Evolutionary conservation across 1,284 basidiomycete genomes (phyloP), one percentile per base, ranked within the genome.

Genomic region (Heterobasidion occidentale): DNA sequence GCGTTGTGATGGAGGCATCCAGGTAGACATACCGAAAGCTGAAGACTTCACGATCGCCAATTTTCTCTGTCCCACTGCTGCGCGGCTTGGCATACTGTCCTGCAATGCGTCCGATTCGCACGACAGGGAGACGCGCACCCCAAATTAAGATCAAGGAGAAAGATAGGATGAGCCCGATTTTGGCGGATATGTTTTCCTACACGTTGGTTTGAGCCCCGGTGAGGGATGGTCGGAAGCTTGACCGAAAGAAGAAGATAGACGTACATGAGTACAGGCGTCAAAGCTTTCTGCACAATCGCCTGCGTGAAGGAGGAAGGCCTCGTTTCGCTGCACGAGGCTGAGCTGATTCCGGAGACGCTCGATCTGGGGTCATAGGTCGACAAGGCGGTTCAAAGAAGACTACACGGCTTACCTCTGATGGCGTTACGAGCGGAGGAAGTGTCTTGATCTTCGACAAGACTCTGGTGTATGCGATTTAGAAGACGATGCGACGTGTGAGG

Each of bases 231-330:
- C 38, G 33, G 34, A 38, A 51, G 38, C 38, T 42, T 12, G 38
- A 19, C 7, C 52, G 51, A 19, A 15, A 34, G 20, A 55, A 44
- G 14, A 36, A 48, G 35, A 12, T 17, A 17, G 42, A 70, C 82
- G n/a, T 66, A 92, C 92, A 64, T 90, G 82, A 0, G 92, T 94
- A 68, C 92, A 94, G 1, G 92, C 91, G 63, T 92, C 89, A 65
- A 96, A 95, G 67, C 90, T 89, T 71, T 96, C 95, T 20, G 95
- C 96, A 65, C 95, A 99, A 68, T 99, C 97, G 9, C 96, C 97
- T 2, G 95, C 94, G n/a, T n/a, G 96, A 0, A 99, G 80, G 35
- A 99, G 78, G 72, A 99, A 99, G 0, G 94, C 94, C 66, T 94
- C 84, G 61, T 90, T 89, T n/a, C 77, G 77, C 58, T 95, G 90